Evolutionary conservation across 768 basidiomycete species (phyloP), one percentile per base, ranked within the genome.

Genomic region (Lentinula sp.): DNA sequence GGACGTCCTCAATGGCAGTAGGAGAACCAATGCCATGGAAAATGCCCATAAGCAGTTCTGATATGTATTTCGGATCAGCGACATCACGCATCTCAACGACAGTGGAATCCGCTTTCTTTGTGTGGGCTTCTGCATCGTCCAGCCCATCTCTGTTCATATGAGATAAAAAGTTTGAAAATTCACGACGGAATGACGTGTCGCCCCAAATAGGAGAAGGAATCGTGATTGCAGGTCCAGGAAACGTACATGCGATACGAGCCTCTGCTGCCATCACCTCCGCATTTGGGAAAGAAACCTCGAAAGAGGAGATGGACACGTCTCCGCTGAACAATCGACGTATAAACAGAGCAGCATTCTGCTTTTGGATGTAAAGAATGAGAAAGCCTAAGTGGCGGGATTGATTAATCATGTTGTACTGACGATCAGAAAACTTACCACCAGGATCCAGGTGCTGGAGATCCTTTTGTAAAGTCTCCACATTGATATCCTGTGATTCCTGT

Each of bases 311-410:
- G 28, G 72, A 58, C 6, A 75, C 74, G 11, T 65, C 59, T 5
- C 63, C 42, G n/a, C 62, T 51, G 15, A 58, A 58, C 53, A 68
- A 70, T 46, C 43, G 37, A 49, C 78, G 73, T 18, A 80, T 63
- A 10, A 83, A 66, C 3, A 84, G 59, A 9, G 73, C 79, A 3
- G 78, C 81, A 53, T 84, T 84, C 60, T 84, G 84, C 0, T 75
- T 72, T 23, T 69, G 70, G 35, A 84, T 71, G 4, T 71, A 72
- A 45, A 79, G 70, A 18, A 70, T 68, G 3, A 78, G 59, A 37
- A 53, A 53, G 35, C 28, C 28, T 31, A 16, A 28, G 28, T 28
- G 28, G 28, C 3, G 28, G 28, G 28, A 28, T 28, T 28, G 28
- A 28, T 28, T 28, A 28, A 28, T 28, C 28, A 28, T 28, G 28